Evolutionary conservation across 257 asterid genomes (phyloP), one percentile per base, ranked within the genome.

Genomic region (Eucommia ulmoides): DNA sequence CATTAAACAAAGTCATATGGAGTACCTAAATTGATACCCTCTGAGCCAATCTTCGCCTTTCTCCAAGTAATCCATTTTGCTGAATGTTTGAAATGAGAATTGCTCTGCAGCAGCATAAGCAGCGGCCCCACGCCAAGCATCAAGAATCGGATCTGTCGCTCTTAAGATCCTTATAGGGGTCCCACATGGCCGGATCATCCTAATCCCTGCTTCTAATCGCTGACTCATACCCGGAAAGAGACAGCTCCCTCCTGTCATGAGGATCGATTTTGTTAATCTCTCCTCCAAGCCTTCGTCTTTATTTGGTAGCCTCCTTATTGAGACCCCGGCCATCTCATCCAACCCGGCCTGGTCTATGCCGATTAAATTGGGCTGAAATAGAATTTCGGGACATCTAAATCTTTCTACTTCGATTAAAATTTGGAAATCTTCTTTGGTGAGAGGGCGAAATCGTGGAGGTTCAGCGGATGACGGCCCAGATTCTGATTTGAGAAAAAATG

Each of bases 71-170:
- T 91, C 98, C 88, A 55, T 68, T 72, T 70, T 67, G 49, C 77
- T 83, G 65, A 89, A 80, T 0, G 94, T 85, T 55, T 78, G 92
- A 57, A 65, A 71, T 12, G 78, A 80, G 61, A 85, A 85, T 19
- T 66, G 84, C 66, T 29, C 22, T 2, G 70, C 62, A 49, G 77
- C 57, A 51, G 96, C 96, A 72, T 73, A 85, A 24, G 65, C 58
- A 23, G 98, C 56, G 56, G 98, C 98, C 41, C 98, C 98, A 17
- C 88, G 92, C 98, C 98, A 91, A 15, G 96, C 96, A 60, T 91
- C 96, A 9, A 63, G 73, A 56, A 81, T 72, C 0, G 92, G 86
- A 60, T 91, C 92, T 0, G 70, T 63, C 11, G 98, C 93, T 61
- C 68, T 61, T 51, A 56, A 24, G 47, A 91, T 70, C 54, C 63